Conservation (phyloP, 2,329 filamentous ascomycete genomes). For the Plectosphaerella sp. region DNA sequence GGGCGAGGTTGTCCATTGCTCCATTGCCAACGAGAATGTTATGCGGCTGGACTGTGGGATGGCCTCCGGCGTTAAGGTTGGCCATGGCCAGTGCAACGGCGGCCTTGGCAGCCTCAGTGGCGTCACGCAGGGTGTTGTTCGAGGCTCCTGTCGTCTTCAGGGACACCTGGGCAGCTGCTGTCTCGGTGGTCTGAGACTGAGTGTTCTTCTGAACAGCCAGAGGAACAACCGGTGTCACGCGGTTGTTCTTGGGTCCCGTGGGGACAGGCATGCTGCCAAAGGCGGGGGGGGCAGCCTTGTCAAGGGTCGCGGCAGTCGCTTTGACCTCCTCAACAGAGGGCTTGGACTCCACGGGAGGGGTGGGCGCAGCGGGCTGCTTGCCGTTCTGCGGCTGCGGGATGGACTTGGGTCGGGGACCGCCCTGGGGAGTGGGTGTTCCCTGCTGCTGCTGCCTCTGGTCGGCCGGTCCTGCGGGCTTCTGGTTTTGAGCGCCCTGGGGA, state of each 20-base stretch:
- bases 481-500: slow-evolving; percentile 24
- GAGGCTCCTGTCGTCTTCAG: slow-evolving; percentile 21
- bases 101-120: slow-evolving; percentile 69
- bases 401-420: slow-evolving; percentile 7
- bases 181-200: slow-evolving; percentile 11
- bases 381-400: slow-evolving; percentile 4
- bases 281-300: slow-evolving; percentile 22
- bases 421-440: slow-evolving; percentile 35
- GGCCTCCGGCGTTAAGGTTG: slow-evolving; percentile 47
- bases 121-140: slow-evolving; percentile 50
- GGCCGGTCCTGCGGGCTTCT: slow-evolving; percentile 39
- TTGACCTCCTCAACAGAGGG: slow-evolving; percentile 51
- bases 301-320: slow-evolving; percentile 48
- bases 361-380: slow-evolving; percentile 44
- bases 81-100: slow-evolving; percentile 80
- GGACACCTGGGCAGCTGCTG: slow-evolving; percentile 15
- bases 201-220: slow-evolving; percentile 34
- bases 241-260: slow-evolving; percentile 44
- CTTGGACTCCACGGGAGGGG: slow-evolving; percentile 65
- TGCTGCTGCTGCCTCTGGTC: slow-evolving; percentile 39
- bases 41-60: not conserved
- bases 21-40: slow-evolving; percentile 32
- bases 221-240: slow-evolving; percentile 63
- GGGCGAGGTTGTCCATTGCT: slow-evolving; percentile 65
- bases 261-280: slow-evolving; percentile 33